Evolutionary conservation across 306 rosid species (phyloP), one percentile per base, ranked within the genome.

Genomic region (Crotalaria pallida): DNA sequence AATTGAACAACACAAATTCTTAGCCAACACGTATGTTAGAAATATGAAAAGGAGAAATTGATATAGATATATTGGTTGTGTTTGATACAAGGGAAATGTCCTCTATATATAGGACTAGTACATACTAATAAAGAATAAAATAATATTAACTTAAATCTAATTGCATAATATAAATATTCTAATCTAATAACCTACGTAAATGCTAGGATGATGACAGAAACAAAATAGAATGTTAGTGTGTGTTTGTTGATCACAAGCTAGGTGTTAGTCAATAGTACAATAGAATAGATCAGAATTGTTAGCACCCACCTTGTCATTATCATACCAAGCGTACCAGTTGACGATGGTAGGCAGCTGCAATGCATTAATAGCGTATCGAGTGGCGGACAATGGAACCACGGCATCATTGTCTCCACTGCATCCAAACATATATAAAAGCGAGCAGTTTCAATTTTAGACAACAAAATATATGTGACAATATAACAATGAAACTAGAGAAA

Each of bases 391-490:
- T 0, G 92, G 99, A 78, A 94, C 95, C 74, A 91, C 96, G 0
- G 97, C 62, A 82, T 94, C 99, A 9, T 92, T 91, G 80, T 95
- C 97, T 31, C 99, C 99, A 38, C 99, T 91, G 80, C 47, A 60
- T 6, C 72, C 31, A 67, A 44, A 73, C n/a, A 36, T n/a, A 43
- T 29, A 73, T 16, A 7, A 13, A 63, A n/a, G n/a, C n/a, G n/a
- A 29, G 22, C 18, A 10, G 12, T 34, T 65, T 48, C 49, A 67
- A 11, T 51, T 67, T 4, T 55, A 63, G 24, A 52, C 34, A 4
- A 7, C 34, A 29, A 5, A n/a, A n/a, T n/a, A n/a, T n/a, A n/a
- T n/a, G n/a, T n/a, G n/a, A n/a, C n/a, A n/a, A n/a, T n/a, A 6
- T 31, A 31, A 31, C 8, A 31, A 31, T 31, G 7, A 31, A 8